Evolutionary conservation across 441 rosid genomes (phyloP).

Genomic region (Croton laevigatus): DNA sequence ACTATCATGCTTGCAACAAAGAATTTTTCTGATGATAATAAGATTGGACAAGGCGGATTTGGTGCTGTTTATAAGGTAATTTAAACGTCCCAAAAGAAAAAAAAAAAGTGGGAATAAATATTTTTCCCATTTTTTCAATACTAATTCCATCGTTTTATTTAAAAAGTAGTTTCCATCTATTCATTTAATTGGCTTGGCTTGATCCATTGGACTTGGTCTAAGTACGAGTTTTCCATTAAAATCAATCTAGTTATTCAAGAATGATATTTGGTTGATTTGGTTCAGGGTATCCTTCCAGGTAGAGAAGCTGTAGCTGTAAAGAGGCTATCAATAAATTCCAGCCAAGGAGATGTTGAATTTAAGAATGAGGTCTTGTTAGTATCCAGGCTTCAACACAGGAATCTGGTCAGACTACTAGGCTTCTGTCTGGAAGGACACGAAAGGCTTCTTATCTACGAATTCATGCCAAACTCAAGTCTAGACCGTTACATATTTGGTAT

Average conservation of each 20-base stretch:
- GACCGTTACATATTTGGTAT: constrained; percentile 40
- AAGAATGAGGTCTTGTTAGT: constrained; percentile 37
- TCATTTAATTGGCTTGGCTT: no score
- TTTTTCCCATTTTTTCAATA: no score
- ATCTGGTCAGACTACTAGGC: constrained; percentile 40
- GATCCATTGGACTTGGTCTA: no score
- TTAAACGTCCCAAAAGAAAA: no score
- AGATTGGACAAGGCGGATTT: constrained; percentile 31
- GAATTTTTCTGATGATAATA: constrained; percentile 7
- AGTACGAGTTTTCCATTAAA: no score
- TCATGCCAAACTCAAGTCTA: constrained; percentile 39
- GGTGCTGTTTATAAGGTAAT: no score
- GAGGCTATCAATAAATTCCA: constrained; percentile 32
- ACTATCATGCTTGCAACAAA: not conserved
- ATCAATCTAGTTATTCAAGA: no score
- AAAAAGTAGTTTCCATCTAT: no score
- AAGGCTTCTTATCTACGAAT: no score
- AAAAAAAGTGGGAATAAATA: no score
- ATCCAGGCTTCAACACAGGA: constrained; percentile 38
- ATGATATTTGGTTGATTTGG: constrained; percentile 67
- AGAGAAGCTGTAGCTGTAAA: constrained; percentile 44
- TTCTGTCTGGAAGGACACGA: constrained; percentile 36
- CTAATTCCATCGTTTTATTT: constrained; percentile 23
- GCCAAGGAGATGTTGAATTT: constrained; percentile 41
- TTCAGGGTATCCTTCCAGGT: constrained; percentile 39